Evolutionary conservation across 225 moss, liverwort and hornwort species (phyloP).

Genomic region (Asterella californica): DNA sequence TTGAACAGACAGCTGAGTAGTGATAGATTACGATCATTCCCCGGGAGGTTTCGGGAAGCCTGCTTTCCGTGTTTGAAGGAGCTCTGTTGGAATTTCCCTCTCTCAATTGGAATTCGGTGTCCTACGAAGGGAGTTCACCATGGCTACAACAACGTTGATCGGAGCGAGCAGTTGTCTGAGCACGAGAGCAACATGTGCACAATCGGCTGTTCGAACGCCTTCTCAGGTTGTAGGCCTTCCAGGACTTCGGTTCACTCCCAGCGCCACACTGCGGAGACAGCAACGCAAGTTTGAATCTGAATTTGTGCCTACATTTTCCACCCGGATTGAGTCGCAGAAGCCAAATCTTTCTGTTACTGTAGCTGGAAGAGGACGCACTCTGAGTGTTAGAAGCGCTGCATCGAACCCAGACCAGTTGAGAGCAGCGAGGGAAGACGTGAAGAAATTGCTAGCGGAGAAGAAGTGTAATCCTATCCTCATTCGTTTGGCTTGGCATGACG

Average conservation of each 20-base stretch:
- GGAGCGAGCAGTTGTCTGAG: constrained; percentile 19
- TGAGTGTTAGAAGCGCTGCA: constrained; percentile 33
- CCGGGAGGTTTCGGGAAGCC: not conserved
- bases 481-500: constrained; percentile 89
- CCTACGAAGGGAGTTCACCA: not conserved
- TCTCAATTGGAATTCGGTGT: not conserved
- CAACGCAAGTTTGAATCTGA: constrained; percentile 26
- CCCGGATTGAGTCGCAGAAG: constrained; percentile 11
- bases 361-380: constrained; percentile 16
- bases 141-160: constrained; percentile 28
- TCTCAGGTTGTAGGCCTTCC: constrained; percentile 23
- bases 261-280: not conserved
- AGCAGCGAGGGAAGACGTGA: constrained; percentile 66
- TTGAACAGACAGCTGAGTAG: not conserved
- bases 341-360: not conserved
- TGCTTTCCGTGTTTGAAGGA: not conserved
- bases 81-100: not conserved
- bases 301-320: constrained; percentile 27
- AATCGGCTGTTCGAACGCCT: not conserved
- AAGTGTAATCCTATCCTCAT: constrained; percentile 73
- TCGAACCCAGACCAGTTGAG: constrained; percentile 71
- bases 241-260: constrained; percentile 8
- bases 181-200: not conserved
- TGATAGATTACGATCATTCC: too few species aligned
- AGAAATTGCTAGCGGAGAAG: constrained; percentile 54